phyloP scores from a whole-genome alignment of 2,329 filamentous ascomycete species.

The Tolypocladium endophyticum region DNA sequence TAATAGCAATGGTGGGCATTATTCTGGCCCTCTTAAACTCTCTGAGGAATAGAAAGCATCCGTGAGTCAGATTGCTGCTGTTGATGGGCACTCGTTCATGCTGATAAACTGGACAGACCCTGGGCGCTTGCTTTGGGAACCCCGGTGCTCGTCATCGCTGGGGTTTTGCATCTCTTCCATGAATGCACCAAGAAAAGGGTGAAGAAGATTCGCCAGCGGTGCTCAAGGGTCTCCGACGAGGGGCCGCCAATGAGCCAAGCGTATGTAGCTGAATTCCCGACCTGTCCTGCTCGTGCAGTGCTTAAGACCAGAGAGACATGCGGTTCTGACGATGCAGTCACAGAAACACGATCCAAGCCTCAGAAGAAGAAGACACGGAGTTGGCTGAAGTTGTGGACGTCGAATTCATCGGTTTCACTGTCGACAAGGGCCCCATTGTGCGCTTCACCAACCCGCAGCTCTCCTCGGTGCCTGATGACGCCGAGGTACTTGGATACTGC shows the following conservation, averaged over 20 bases:
- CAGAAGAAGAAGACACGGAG: constrained; percentile 21
- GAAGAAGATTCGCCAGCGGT: constrained; percentile 17
- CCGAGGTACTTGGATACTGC: constrained; percentile 25
- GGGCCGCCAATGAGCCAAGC: constrained; percentile 31
- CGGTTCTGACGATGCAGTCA: constrained; percentile 4
- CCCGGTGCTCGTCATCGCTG: constrained; percentile 48
- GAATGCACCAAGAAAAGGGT: constrained; percentile 25
- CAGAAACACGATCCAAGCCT: constrained; percentile 25
- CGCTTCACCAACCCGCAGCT: constrained; percentile 26
- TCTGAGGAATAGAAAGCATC: constrained; percentile 37
- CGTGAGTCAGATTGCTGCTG: constrained; percentile 24
- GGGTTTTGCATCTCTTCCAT: constrained; percentile 38
- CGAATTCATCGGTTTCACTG: constrained; percentile 32
- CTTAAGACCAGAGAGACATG: neutral
- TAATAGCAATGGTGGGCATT: constrained; percentile 48
- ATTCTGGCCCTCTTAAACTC: constrained; percentile 41
- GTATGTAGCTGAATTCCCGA: constrained; percentile 17
- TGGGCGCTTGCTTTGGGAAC: constrained; percentile 52
- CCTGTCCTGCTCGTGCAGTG: neutral
- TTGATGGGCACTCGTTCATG: neutral
- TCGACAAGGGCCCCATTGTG: constrained; percentile 35
- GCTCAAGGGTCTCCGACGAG: constrained; percentile 9
- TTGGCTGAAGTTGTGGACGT: constrained; percentile 19
- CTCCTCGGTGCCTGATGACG: constrained; percentile 17
- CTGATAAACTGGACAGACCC: constrained; percentile 19